Evolutionary conservation across 192 early-diverging fungal genomes (phyloP).

Genomic region (Podochytrium sp.): DNA sequence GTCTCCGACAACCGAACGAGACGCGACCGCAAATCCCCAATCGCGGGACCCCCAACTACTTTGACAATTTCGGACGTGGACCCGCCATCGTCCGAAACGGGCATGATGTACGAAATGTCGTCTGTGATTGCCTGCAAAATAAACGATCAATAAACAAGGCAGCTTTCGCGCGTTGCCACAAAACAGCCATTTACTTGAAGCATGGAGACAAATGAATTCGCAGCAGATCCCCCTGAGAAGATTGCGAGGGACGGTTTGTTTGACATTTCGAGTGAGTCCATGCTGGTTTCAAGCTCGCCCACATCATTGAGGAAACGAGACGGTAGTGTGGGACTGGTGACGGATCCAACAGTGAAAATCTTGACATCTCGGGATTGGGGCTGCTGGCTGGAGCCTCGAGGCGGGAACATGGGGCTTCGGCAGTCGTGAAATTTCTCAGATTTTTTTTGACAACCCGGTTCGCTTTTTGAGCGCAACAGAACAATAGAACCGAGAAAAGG

Average conservation of each 20-base stretch:
- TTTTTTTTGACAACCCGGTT: too few relatives aligned
- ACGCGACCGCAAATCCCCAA: conserved; percentile 74
- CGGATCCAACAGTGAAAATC: too few relatives aligned
- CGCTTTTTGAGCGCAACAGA: too few relatives aligned
- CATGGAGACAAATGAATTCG: conserved; percentile 64
- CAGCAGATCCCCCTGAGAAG: conserved; percentile 80
- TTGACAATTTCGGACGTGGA: conserved; percentile 65
- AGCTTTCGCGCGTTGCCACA: not conserved
- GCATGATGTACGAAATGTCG: conserved; percentile 67
- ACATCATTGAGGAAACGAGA: too few relatives aligned
- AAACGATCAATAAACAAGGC: not conserved
- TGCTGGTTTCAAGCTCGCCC: too few relatives aligned
- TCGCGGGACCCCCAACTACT: conserved; percentile 74
- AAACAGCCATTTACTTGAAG: conserved; percentile 43
- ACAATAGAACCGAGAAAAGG: too few relatives aligned
- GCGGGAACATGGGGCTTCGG: too few relatives aligned
- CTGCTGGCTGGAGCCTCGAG: too few relatives aligned
- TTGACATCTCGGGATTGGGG: too few relatives aligned
- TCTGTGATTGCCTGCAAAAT: conserved; percentile 50
- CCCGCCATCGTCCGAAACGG: conserved; percentile 69
- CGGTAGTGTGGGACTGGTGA: too few relatives aligned
- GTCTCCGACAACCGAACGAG: conserved; percentile 69
- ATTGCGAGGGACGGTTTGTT: conserved; percentile 55
- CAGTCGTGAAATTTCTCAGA: too few relatives aligned
- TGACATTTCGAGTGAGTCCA: too few relatives aligned